Evolutionary conservation across 345 rosid genomes (phyloP), one percentile per base, ranked within the genome.

Genomic region (Litchi chinensis): DNA sequence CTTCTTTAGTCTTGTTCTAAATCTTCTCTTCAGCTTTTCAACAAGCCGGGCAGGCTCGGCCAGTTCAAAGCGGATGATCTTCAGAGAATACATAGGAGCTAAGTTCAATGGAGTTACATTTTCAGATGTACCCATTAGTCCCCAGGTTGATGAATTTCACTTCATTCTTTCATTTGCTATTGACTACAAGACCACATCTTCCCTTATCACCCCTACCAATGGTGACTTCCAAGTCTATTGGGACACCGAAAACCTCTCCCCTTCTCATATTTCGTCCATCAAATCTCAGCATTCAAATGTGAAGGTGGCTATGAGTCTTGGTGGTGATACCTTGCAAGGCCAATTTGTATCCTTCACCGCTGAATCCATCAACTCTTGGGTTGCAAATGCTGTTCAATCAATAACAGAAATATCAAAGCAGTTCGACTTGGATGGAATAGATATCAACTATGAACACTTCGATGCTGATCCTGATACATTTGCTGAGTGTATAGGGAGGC

Each of bases 31-130:
- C 46, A 16, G 72, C 6, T 56, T 79, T 81, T 75, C 80, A 71
- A 16, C 77, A 71, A 66, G 37, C 84, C 80, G 40, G 68, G 82
- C 85, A 74, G 75, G 78, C 52, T 70, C 77, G 5, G 78, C 71
- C 60, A 89, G 84, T 74, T 81, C 87, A 5, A 88, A 83, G 77
- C 90, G 2, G 13, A 60, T 60, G 65, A 60, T 90, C 74, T 88
- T 90, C 68, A 82, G 91, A 77, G 88, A 88, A 76, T 87, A 90
- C 70, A 82, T 90, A 11, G 90, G 93, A 90, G 93, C 90, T 24
- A 89, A 87, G 26, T 82, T 32, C 21, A 86, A 85, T 4, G 81
- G 76, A 40, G 82, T 89, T n/a, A 83, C 65, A 65, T 86, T 87
- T 77, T 82, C 84, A 19, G 85, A 89, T 16, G 82, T 89, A 69